Evolutionary conservation across 352 stramenopile species (phyloP).

Genomic region (Phytophthora ohioensis): DNA sequence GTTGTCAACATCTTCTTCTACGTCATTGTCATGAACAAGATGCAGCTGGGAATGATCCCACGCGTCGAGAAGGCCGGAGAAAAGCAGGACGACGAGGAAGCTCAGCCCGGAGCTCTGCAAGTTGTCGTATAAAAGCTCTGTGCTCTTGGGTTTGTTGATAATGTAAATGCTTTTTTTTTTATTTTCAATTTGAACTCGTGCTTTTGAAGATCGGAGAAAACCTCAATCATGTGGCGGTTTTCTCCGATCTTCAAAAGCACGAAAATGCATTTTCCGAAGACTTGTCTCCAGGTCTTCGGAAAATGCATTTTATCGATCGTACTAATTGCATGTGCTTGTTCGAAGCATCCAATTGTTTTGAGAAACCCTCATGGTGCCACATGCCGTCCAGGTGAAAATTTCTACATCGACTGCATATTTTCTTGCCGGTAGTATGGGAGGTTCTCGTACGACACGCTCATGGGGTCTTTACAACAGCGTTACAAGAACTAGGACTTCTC

Average conservation of each 20-base stretch:
- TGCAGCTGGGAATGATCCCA: slow-evolving; percentile 42
- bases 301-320: too few relatives aligned
- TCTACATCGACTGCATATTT: too few relatives aligned
- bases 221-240: neutral
- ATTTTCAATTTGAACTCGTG: neutral
- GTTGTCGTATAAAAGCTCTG: slow-evolving; percentile 2
- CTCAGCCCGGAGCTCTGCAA: slow-evolving; percentile 11
- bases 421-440: too few relatives aligned
- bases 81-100: slow-evolving; percentile 13
- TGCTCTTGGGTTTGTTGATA: slow-evolving; percentile 1
- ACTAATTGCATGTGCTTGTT: too few relatives aligned
- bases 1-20: slow-evolving; percentile 46
- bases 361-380: too few relatives aligned
- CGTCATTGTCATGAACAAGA: slow-evolving; percentile 43
- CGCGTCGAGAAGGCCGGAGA: slow-evolving; percentile 13
- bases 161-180: neutral
- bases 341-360: too few relatives aligned
- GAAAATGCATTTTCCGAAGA: too few relatives aligned
- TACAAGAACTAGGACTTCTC: too few relatives aligned
- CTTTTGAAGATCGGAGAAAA: slow-evolving; percentile 10
- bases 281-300: neutral
- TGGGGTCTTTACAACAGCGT: too few relatives aligned
- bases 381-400: too few relatives aligned
- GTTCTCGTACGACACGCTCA: too few relatives aligned
- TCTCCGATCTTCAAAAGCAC: neutral